Evolutionary conservation across 345 rosid species (phyloP), one percentile per base, ranked within the genome.

Genomic region (Hibiscus tridactylites): DNA sequence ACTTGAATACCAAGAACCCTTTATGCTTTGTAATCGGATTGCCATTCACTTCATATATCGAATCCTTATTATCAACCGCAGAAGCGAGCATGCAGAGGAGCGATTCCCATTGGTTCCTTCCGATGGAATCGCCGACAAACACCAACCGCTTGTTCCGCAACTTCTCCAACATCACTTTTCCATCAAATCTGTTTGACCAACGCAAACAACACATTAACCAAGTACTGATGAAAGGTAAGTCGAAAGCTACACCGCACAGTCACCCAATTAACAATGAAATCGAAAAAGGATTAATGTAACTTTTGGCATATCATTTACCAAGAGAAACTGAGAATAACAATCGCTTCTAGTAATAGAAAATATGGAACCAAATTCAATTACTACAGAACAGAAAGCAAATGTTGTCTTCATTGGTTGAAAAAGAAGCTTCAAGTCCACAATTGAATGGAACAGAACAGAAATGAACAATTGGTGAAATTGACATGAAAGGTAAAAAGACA

Each of bases 41-140:
- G 19, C 93, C 91, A 65, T 94, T 87, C 79, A 90, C 91, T 91
- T 94, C 98, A 65, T 87, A 94, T 46, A 91, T 84, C 0, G 85
- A 87, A 50, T 73, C 80, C 75, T 84, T 83, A 69, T 88, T 72
- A 13, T 83, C 73, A 57, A 94, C 74, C 5, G 77, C 93, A 76
- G 95, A 88, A 74, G 98, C 84, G 9, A 94, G 75, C 87, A 94
- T 64, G 85, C 98, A 94, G 28, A 94, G 83, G 29, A 93, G 86
- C 28, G 97, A 93, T 82, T 93, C 98, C 96, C 96, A 93, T 71
- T 93, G 97, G 79, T 94, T 94, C 80, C 98, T 90, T 53, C 98
- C 98, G 16, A 94, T 87, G 0, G 98, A 94, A 73, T 94, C 98
- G 5, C 98, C 98, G 1, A 82, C 96, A 66, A 94, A 94, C 10